Base-by-base conservation (phyloP, 2,329 filamentous ascomycete species). In the Waltergamsia citrina region DNA sequence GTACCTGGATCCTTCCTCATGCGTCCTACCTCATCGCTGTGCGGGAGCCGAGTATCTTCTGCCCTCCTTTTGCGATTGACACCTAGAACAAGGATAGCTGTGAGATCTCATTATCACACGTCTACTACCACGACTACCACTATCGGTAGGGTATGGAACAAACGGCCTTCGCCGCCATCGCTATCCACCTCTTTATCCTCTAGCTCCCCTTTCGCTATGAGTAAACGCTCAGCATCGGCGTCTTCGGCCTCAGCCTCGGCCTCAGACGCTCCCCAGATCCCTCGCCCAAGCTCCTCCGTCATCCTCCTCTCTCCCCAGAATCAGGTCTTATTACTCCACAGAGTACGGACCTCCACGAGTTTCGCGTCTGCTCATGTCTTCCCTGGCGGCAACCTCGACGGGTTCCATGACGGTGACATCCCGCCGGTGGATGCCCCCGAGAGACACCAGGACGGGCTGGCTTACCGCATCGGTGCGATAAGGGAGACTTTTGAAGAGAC, bases 291-390 rank as follows among this genome's bases (percentile, higher is more conserved):
- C 52, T 72, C 79, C 10, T 93, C 85, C 44, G 78, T 96, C 30
- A 65, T 96, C 22, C 70, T 96, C 11, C 66, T 98, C 31, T 95
- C 92, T 0, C 82, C 87, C 0, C 68, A 71, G 33, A 95, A 96
- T 54, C 78, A 94, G 54, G 76, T 96, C 30, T 71, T 98, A 1
- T 75, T 96, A 14, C 75, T 96, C 7, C 87, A 87, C 54, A 80
- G 92, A 41, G 85, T 94, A 3, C 71, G 80, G 43, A 86, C 81
- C 2, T 92, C 85, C 0, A 77, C 74, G 2, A 82, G 87, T 3
- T 96, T 95, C 50, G 75, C 90, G 4, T 90, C 85, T 0, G 92
- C 90, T 0, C 87, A 96, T 51, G 92, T 98, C 40, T 98, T 98
- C 45, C 90, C 92, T 0, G 92, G 92, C 22, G 92, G 92, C 6